Evolutionary conservation across 208 protist species (phyloP), one percentile per base, ranked within the genome.

Genomic region (Kentomonas sorsogonicus): DNA sequence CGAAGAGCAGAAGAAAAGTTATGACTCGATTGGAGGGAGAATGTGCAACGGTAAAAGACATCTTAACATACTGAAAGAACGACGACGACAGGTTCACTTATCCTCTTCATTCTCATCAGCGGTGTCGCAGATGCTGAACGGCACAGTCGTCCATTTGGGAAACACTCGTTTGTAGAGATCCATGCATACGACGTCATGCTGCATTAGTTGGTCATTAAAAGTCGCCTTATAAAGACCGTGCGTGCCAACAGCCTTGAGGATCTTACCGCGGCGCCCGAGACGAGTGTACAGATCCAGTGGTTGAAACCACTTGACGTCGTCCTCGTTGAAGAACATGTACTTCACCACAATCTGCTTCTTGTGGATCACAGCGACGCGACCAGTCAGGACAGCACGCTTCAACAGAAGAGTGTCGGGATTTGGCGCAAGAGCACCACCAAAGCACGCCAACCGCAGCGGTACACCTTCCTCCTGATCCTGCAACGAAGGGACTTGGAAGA

Each of bases 141-240:
- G 72, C 11, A 91, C 73, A 0, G 87, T 94, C 26, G 83, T 91
- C 84, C 87, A 94, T 62, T 91, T 91, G 0, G 97, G 97, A 63
- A 93, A 99, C 11, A 98, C 93, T 36, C 97, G 86, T 74, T 98
- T 99, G 79, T 97, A 99, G 13, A 99, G 74, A 63, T 87, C 94
- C 95, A 99, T 98, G 69, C 95, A 98, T 27, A 99, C 79, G 30
- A 97, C 92, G 80, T 99, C 97, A 58, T 98, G 82, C 70, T 93
- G 84, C 80, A 88, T 81, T 25, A 99, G 66, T 40, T 89, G 83
- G 60, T 92, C 91, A 60, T 98, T 97, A 50, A 99, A 94, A 7
- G 81, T 60, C 34, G 91, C 96, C 77, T 98, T 98, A 80, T 98
- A 98, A 36, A 96, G 74, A 33, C 97, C 97, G 66, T 98, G 97